Conservation (phyloP, 2,329 filamentous ascomycete genomes). For the Rhinocladiella similis region DNA sequence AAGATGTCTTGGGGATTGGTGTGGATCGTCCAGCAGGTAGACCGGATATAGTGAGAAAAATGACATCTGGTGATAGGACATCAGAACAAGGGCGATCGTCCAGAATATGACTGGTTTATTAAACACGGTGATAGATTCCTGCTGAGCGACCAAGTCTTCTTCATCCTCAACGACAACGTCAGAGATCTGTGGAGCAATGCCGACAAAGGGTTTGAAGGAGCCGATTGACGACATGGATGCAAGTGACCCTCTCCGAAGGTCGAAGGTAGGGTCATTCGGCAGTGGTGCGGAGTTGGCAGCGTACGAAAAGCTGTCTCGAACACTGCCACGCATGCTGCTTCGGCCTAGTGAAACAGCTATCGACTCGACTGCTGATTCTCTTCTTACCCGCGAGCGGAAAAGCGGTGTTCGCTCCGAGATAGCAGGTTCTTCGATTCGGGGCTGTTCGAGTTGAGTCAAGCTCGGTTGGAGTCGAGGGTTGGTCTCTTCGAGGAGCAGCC, state of each 20-base stretch:
- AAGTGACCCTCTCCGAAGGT: conserved; percentile 20
- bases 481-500: conserved; percentile 26
- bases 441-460: neutral
- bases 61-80: conserved; percentile 51
- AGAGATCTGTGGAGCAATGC: neutral
- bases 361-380: neutral
- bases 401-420: conserved; percentile 21
- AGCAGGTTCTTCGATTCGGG: neutral
- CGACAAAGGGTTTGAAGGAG: conserved; percentile 9
- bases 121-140: conserved; percentile 13
- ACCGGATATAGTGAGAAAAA: conserved; percentile 46
- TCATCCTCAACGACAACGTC: conserved; percentile 13
- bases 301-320: conserved; percentile 6
- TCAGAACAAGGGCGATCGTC: conserved; percentile 42
- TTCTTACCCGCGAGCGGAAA: neutral
- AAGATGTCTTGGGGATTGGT: conserved; percentile 1
- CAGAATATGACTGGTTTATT: conserved; percentile 40
- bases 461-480: conserved; percentile 11
- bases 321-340: neutral
- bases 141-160: neutral
- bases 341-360: neutral
- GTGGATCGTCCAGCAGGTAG: conserved; percentile 43
- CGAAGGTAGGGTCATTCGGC: conserved; percentile 18
- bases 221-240: conserved; percentile 18
- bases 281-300: conserved; percentile 11